Evolutionary conservation across 2,329 filamentous ascomycete species (phyloP).

Genomic region (Sporothrix mexicana): DNA sequence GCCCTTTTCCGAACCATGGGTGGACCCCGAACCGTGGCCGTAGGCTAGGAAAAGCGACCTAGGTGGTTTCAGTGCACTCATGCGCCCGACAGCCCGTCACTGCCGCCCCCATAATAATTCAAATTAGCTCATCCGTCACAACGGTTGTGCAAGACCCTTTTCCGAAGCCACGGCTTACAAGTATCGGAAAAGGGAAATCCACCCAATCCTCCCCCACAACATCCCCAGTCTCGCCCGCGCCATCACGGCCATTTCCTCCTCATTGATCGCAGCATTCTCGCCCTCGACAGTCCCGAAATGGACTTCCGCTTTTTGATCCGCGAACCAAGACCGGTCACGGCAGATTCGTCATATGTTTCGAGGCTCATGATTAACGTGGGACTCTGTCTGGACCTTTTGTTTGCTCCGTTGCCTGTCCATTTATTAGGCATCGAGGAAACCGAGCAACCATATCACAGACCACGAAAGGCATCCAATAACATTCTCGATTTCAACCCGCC

Average conservation of each 20-base stretch:
- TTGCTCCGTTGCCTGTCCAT: background rate
- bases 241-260: background rate
- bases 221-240: background rate
- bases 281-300: background rate
- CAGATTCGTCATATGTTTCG: background rate
- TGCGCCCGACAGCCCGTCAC: no score
- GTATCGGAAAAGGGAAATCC: slow-evolving; percentile 9
- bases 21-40: no score
- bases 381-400: background rate
- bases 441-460: background rate
- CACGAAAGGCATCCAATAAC: background rate
- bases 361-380: no score
- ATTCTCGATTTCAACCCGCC: background rate
- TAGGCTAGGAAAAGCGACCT: no score
- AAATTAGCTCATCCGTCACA: no score
- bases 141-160: background rate
- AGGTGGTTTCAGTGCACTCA: no score
- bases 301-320: background rate
- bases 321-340: background rate
- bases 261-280: no score
- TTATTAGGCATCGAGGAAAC: background rate
- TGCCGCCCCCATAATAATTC: no score
- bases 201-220: background rate
- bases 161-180: slow-evolving; percentile 21
- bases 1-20: slow-evolving; percentile 13